A percentile compares a stretch with the other conserved stretches of the same genome.
Conservation (phyloP, 495 filamentous ascomycete species). For the Aspergillus hancockii region DNA sequence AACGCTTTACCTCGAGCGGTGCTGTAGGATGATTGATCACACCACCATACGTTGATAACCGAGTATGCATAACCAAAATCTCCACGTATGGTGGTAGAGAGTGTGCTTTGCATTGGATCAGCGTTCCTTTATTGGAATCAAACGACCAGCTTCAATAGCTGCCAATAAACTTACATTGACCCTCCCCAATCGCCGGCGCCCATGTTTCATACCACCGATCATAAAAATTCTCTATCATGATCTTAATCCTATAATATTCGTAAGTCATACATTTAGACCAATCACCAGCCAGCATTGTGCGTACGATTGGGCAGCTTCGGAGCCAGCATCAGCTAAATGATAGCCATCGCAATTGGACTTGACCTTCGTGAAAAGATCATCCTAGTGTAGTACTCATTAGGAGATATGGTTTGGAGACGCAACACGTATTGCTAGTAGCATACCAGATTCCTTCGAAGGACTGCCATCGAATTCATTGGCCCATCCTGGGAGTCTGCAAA, state of each 20-base stretch:
- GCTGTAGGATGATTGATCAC: constrained; percentile 76
- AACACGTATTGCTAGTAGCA: constrained; percentile 23
- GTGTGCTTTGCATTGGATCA: constrained; percentile 40
- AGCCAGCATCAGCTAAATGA: constrained; percentile 48
- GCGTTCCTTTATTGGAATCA: not conserved
- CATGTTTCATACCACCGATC: constrained; percentile 62
- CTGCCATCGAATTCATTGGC: constrained; percentile 66
- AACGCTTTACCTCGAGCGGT: constrained; percentile 66
- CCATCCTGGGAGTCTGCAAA: constrained; percentile 68
- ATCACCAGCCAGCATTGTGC: constrained; percentile 17
- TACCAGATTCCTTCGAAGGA: constrained; percentile 66
- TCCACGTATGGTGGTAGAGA: constrained; percentile 72
- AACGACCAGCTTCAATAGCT: not conserved
- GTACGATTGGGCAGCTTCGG: constrained; percentile 57
- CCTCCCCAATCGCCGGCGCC: constrained; percentile 59
- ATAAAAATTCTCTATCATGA: constrained; percentile 63
- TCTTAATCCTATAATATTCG: constrained; percentile 50
- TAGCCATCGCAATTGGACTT: constrained; percentile 64
- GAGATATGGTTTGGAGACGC: not conserved
- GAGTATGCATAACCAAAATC: constrained; percentile 71
- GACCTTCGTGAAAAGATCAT: constrained; percentile 59
- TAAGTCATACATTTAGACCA: constrained; percentile 6
- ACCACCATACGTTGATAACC: constrained; percentile 69
- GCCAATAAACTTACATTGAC: constrained; percentile 43
- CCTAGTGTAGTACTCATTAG: constrained; percentile 34